phyloP scores from a whole-genome alignment of 768 basidiomycete species.

The Rhizopogon salebrosus region DNA sequence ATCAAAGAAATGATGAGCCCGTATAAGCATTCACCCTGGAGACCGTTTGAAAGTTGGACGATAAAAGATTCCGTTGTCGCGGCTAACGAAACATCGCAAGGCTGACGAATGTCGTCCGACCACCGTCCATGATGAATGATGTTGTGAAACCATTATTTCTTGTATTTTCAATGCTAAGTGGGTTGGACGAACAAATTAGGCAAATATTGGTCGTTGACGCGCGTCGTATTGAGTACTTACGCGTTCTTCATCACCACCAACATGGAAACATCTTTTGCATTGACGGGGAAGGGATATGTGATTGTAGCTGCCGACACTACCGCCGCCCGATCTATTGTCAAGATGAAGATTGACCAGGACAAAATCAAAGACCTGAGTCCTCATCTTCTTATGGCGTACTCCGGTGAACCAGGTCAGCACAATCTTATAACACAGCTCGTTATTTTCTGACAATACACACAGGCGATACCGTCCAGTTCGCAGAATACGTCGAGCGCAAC shows the following conservation, averaged over 20 bases:
- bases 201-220: constrained; percentile 20
- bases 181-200: constrained; percentile 9
- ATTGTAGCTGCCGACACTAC: constrained; percentile 90
- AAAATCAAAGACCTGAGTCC: constrained; percentile 91
- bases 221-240: constrained; percentile 20
- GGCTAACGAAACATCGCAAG: too few species aligned
- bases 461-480: constrained; percentile 97
- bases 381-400: constrained; percentile 91
- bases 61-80: too few species aligned
- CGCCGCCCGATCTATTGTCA: constrained; percentile 87
- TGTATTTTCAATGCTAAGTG: neutral
- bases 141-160: neutral
- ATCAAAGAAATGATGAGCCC: too few species aligned
- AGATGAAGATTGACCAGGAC: constrained; percentile 96
- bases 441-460: constrained; percentile 2
- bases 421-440: constrained; percentile 13
- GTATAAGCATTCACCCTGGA: too few species aligned
- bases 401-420: constrained; percentile 80
- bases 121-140: too few species aligned
- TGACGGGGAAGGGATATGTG: constrained; percentile 91
- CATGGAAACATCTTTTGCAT: constrained; percentile 90
- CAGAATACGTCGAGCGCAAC: constrained; percentile 94
- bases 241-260: constrained; percentile 15
- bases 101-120: too few species aligned
- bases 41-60: too few species aligned